phyloP scores from a whole-genome alignment of 805 yeast genomes.

The Naumovozyma castellii region DNA sequence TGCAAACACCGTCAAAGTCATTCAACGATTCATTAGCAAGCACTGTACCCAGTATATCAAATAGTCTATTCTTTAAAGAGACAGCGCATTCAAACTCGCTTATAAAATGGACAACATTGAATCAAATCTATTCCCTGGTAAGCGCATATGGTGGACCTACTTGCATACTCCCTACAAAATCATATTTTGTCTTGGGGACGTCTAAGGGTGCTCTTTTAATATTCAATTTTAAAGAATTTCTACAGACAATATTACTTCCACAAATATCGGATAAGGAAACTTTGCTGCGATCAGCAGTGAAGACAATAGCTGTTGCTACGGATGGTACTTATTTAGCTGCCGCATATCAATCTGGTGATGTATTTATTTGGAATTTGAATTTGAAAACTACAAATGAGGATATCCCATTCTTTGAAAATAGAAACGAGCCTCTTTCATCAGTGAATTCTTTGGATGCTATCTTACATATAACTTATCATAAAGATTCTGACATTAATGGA shows the following conservation, averaged over 20 bases:
- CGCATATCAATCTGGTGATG: slow-evolving; percentile 57
- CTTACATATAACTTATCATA: slow-evolving; percentile 29
- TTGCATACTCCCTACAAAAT: slow-evolving; percentile 34
- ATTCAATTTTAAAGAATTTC: slow-evolving; percentile 59
- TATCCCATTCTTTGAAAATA: background rate
- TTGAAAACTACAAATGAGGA: background rate
- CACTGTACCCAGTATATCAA: background rate
- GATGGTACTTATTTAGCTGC: slow-evolving; percentile 65
- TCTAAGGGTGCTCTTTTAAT: slow-evolving; percentile 52
- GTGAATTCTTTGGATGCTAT: slow-evolving; percentile 14
- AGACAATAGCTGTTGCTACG: slow-evolving; percentile 48
- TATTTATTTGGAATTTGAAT: slow-evolving; percentile 59
- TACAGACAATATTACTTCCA: slow-evolving; percentile 33
- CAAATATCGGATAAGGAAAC: slow-evolving; percentile 2
- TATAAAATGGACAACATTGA: slow-evolving; percentile 13
- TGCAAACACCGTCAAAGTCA: background rate
- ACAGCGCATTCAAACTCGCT: background rate
- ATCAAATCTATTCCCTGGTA: slow-evolving; percentile 19
- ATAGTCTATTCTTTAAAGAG: background rate
- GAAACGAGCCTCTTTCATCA: slow-evolving; percentile 3
- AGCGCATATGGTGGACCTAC: slow-evolving; percentile 44
- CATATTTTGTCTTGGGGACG: slow-evolving; percentile 58
- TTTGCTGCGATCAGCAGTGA: slow-evolving; percentile 37
- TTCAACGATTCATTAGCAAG: background rate
- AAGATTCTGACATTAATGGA: slow-evolving; percentile 31